A percentile compares a stretch with the other conserved stretches of the same genome.
Conservation (phyloP, 805 yeast species). For the Candida oleophila region DNA sequence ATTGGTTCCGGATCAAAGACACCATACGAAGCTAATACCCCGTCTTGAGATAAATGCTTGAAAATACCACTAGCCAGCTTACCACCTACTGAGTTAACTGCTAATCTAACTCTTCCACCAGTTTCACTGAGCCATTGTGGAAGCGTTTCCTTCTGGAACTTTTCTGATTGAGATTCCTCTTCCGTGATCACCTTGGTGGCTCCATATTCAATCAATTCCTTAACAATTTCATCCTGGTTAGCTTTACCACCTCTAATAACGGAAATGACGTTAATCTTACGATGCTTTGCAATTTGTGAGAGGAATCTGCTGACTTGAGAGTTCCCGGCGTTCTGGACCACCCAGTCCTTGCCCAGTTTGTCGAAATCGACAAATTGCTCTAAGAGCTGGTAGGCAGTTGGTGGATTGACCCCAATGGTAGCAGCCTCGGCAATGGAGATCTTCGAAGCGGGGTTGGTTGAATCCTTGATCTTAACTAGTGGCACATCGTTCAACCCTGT, state of each 20-base stretch:
- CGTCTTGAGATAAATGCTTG: conserved; percentile 23
- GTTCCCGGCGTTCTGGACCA: conserved; percentile 33
- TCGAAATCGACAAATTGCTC: conserved; percentile 48
- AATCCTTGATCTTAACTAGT: conserved; percentile 10
- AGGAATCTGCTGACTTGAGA: conserved; percentile 32
- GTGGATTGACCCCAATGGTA: conserved; percentile 84
- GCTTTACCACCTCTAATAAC: conserved; percentile 29
- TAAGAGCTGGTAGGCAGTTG: conserved; percentile 84
- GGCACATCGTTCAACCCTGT: conserved; percentile 23
- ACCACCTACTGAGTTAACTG: conserved; percentile 33
- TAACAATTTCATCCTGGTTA: conserved; percentile 15
- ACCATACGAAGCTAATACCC: conserved; percentile 31
- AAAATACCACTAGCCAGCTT: conserved; percentile 20
- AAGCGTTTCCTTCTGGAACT: conserved; percentile 17
- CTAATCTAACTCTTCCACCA: conserved; percentile 25
- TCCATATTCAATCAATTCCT: conserved; percentile 24
- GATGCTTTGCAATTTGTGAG: conserved; percentile 25
- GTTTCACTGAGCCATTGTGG: conserved; percentile 10
- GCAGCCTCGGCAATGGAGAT: conserved; percentile 63
- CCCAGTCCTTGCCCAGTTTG: conserved; percentile 26
- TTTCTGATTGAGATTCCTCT: conserved; percentile 19
- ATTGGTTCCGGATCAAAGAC: conserved; percentile 14
- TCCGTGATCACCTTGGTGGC: conserved; percentile 33
- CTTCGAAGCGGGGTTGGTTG: conserved; percentile 15
- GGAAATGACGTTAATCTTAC: conserved; percentile 26